Base-by-base conservation (phyloP, 2,329 filamentous ascomycete species). In the Juglanconis juglandina region DNA sequence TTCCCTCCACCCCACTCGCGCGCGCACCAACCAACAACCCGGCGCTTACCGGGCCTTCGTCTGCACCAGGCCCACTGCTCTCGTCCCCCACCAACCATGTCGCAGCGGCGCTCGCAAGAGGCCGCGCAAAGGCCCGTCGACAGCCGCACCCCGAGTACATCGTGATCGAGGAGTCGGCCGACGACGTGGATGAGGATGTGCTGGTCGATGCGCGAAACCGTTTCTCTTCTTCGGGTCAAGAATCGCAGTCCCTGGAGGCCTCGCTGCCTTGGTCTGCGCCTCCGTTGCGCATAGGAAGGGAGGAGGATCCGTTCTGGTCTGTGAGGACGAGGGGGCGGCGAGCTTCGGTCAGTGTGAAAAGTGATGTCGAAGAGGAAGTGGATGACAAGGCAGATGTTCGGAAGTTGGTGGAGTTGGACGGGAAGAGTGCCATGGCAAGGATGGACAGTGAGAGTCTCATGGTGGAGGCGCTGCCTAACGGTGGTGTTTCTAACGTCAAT, bases 201-300 rank as follows among this genome's bases (percentile, higher is more conserved):
- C 48, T 63, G 17, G 53, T 34, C 3, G 34, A 58, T 44, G 46
- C 52, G 11, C 37, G 44, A 11, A 35, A 50, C n/a, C 35, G 11
- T 6, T 30, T 53, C 9, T 53, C 58, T 4, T 5, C 37, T 10
- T 51, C 54, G 9, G 14, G 4, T 5, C 39, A 42, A 9, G 11
- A 35, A 17, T 24, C 39, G 30, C 6, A 13, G 32, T 41, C 47
- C 6, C n/a, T 34, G 1, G 52, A 55, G n/a, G 39, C 46, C 1
- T 58, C 49, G 10, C 44, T 61, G 39, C 61, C 58, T 3, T 63
- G 61, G 61, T 52, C 53, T 32, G 50, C 46, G 34, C 61, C 61
- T 11, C 58, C 61, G 1, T 47, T 63, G 17, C 58, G 58, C 4
- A 53, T 53, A 34, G 41, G 17, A 13, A 37, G 41, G 8, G 46